phyloP scores from a whole-genome alignment of 306 rosid species.

The Canavalia gladiata region DNA sequence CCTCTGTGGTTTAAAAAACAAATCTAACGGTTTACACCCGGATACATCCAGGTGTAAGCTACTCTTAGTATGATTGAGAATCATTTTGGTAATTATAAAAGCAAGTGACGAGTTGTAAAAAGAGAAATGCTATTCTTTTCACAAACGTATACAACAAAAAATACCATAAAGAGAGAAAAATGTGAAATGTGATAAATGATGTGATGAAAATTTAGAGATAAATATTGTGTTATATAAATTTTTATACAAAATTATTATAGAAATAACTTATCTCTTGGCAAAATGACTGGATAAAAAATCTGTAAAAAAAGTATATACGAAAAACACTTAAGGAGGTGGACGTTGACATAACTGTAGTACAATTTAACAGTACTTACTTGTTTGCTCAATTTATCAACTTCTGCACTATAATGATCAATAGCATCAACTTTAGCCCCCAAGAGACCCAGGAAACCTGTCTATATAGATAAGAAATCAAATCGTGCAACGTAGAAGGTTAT shows the following conservation, averaged over 20 bases:
- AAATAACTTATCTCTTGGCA: not conserved
- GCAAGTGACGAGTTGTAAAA: not conserved
- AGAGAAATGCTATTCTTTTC: no score
- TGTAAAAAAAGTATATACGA: not conserved
- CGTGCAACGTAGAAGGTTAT: slow-evolving; percentile 47
- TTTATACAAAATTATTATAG: no score
- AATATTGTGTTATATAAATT: no score
- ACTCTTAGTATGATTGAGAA: no score
- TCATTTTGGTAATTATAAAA: not conserved
- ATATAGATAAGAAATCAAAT: slow-evolving; percentile 60
- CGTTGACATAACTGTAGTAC: not conserved
- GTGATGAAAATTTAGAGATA: no score
- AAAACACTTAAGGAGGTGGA: not conserved
- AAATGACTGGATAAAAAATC: not conserved
- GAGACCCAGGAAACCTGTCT: slow-evolving; percentile 85
- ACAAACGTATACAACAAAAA: no score
- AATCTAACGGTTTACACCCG: no score
- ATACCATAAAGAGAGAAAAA: no score
- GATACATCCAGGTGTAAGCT: no score
- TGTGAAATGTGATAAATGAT: no score
- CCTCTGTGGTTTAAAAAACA: no score
- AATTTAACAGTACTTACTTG: slow-evolving; percentile 63
- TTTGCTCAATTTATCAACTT: slow-evolving; percentile 58
- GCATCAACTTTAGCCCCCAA: slow-evolving; percentile 77
- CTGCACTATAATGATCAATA: slow-evolving; percentile 62